A percentile compares a stretch with the other conserved stretches of the same genome.
Evolutionary conservation across 2,329 filamentous ascomycete genomes (phyloP).

Genomic region (Dactylellina drechsleri): DNA sequence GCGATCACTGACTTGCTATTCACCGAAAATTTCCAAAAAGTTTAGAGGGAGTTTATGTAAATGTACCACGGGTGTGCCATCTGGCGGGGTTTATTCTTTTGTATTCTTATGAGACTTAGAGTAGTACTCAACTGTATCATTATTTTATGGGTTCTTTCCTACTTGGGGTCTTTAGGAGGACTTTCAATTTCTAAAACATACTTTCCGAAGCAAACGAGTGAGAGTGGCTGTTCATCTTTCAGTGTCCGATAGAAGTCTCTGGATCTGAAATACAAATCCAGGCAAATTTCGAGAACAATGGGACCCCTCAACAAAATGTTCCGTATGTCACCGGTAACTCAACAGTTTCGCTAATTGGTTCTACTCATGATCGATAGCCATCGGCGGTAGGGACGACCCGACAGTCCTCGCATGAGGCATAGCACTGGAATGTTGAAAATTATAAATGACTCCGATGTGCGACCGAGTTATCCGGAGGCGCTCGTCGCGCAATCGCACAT

Average conservation of each 20-base stretch:
- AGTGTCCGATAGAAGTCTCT: conserved; percentile 14
- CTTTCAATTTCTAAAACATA: too few species aligned
- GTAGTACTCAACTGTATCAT: not conserved
- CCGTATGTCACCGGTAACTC: too few species aligned
- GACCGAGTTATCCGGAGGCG: not conserved
- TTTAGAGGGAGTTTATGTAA: conserved; percentile 21
- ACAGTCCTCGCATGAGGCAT: too few species aligned
- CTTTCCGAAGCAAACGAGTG: too few species aligned
- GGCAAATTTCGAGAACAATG: not conserved
- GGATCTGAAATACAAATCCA: not conserved
- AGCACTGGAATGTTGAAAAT: too few species aligned
- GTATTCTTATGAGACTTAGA: conserved; percentile 1
- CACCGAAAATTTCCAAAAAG: conserved; percentile 22
- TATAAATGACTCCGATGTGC: too few species aligned
- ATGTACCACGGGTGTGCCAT: conserved; percentile 2
- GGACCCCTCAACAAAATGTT: too few species aligned
- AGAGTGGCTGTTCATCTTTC: conserved; percentile 3
- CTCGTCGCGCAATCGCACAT: not conserved
- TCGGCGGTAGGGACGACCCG: too few species aligned
- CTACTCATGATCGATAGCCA: too few species aligned
- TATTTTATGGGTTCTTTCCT: not conserved
- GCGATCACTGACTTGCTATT: conserved; percentile 37
- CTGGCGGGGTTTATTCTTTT: conserved; percentile 1
- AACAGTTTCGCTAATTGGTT: too few species aligned
- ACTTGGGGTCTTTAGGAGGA: too few species aligned